Base-by-base conservation (phyloP, 768 basidiomycete species). In the Trametes sanguinea region DNA sequence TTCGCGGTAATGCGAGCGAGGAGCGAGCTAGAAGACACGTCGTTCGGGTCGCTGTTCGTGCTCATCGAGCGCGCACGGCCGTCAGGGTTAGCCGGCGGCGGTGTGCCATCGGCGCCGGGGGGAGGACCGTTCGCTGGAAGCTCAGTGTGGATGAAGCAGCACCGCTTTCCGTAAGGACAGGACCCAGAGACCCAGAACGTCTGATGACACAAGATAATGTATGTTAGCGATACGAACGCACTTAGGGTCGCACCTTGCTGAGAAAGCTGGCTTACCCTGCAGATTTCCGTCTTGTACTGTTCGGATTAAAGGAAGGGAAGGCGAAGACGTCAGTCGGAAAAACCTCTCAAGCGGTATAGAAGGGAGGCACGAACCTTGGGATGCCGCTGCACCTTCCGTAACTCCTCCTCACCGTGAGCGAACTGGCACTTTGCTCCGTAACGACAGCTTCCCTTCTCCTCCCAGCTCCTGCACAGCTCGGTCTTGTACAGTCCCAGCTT, bases 121-220 rank as follows among this genome's bases (percentile, higher is more conserved):
- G 83, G 77, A 17, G 79, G 77, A 30, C 84, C 87, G n/a, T 83
- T 79, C 47, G 81, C 79, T 16, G 92, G 90, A 47, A 92, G 80
- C 69, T 91, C 92, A 2, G 93, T 94, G 70, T 95, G 93, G 68
- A 95, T 94, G 82, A 95, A 95, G 77, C 93, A 95, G 75, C 93
- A 95, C 59, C 93, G 78, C 75, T 94, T 94, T 55, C 94, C 93
- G 66, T 95, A 95, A 0, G 93, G 93, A 71, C 93, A 95, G 16
- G 93, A 92, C 30, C 93, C 93, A 50, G 92, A 94, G 11, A 94
- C 89, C 91, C 93, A 95, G 80, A 95, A 95, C 7, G 93, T 95
- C 88, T 93, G 47, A 56, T 47, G 48, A 42, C 27, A n/a, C n/a
- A 43, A 43, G 14, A n/a, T 43, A 16, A 43, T 14, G 32, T 50